These are phyloP conservation scores for Chlorella ohadii DNA, from an alignment of 139 green algal species.

Conservation along the genomic window DNA sequence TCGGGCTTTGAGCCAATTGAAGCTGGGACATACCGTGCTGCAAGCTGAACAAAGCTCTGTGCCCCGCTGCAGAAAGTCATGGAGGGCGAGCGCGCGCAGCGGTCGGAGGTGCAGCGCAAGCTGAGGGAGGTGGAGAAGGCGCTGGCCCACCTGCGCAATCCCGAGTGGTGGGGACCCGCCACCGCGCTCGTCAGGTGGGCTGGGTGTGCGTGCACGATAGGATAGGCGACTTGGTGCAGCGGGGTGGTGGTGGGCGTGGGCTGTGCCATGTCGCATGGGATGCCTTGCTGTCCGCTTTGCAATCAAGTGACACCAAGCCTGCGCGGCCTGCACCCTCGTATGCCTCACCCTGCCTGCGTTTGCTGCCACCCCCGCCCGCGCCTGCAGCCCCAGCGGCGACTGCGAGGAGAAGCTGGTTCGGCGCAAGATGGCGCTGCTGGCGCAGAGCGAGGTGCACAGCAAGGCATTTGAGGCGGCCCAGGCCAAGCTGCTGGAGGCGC, in stretches of 20 bases:
- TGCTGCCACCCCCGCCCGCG: not conserved
- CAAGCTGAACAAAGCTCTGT: no score
- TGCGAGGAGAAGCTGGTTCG: slow-evolving; percentile 51
- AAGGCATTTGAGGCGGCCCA: slow-evolving; percentile 66
- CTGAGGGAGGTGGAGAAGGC: slow-evolving; percentile 73
- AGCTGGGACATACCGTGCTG: no score
- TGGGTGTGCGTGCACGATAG: no score
- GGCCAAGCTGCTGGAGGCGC: slow-evolving; percentile 66
- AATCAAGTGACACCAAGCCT: no score
- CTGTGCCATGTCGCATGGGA: not conserved
- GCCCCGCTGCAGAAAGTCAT: slow-evolving; percentile 72
- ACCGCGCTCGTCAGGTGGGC: not conserved
- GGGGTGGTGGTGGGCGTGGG: not conserved
- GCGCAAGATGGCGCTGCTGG: slow-evolving; percentile 48
- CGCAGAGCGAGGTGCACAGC: slow-evolving; percentile 59
- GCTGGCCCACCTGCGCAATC: slow-evolving; percentile 51
- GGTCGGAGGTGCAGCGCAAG: slow-evolving; percentile 51
- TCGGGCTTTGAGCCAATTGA: no score
- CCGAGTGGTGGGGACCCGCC: slow-evolving; percentile 41
- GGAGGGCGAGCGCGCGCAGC: slow-evolving; percentile 82
- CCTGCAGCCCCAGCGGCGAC: slow-evolving; percentile 16
- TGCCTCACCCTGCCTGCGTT: not conserved
- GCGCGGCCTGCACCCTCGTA: no score
- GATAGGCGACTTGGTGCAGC: no score
- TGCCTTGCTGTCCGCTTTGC: not conserved